Conservation (phyloP, 108 stramenopile genomes). For the Skeletonema menzelii region DNA sequence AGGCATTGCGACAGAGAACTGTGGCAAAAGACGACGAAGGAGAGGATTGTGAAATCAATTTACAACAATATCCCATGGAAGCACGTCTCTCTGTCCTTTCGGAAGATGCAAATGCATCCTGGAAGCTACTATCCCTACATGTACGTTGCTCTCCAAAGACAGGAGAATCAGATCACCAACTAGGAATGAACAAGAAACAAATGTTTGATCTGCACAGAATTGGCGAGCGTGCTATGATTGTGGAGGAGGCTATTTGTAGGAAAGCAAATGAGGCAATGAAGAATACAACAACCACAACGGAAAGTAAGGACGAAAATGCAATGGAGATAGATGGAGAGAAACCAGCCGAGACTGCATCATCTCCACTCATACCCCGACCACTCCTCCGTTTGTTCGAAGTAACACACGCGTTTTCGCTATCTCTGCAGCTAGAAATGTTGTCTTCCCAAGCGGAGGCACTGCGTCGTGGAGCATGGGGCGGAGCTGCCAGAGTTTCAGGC, state of each 20-base stretch:
- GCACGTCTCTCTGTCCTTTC: conserved; percentile 78
- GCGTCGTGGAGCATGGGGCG: conserved; percentile 79
- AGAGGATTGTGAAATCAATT: conserved; percentile 7
- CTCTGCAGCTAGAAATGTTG: conserved; percentile 83
- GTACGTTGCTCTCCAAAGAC: conserved; percentile 79
- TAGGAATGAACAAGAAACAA: conserved; percentile 75
- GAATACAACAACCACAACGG: neutral
- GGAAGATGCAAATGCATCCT: conserved; percentile 45
- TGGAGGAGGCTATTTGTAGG: conserved; percentile 55
- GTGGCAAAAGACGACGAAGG: conserved; percentile 9
- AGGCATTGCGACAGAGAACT: conserved; percentile 30
- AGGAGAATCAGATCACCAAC: conserved; percentile 88
- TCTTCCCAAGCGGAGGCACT: conserved; percentile 83
- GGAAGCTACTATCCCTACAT: conserved; percentile 79
- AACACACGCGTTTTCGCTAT: conserved; percentile 74
- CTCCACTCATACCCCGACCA: conserved; percentile 52
- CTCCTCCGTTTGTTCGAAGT: conserved; percentile 78
- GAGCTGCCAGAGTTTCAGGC: conserved; percentile 1
- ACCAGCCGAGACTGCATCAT: neutral
- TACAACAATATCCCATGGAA: conserved; percentile 72
- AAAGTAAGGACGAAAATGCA: conserved; percentile 7
- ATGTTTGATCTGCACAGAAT: conserved; percentile 85
- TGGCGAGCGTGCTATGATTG: conserved; percentile 75
- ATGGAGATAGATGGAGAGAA: conserved; percentile 18
- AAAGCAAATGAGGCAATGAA: conserved; percentile 16